Evolutionary conservation across 1,284 basidiomycete species (phyloP).

Genomic region (Moniliophthora roreri): DNA sequence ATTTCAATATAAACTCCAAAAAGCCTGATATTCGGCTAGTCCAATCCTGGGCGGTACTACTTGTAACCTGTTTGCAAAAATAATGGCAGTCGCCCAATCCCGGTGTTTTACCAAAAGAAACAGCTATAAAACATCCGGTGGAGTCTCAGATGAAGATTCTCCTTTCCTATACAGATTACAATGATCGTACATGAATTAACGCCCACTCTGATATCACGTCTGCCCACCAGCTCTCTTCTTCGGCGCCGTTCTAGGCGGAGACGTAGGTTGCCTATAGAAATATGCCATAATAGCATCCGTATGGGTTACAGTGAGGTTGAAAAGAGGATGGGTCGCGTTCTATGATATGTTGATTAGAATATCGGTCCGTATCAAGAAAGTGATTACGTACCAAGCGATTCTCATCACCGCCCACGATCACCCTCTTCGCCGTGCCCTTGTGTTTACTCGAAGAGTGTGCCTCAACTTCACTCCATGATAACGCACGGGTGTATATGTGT

Average conservation of each 20-base stretch:
- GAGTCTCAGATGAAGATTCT: too few relatives aligned
- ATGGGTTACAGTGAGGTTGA: constrained; percentile 80
- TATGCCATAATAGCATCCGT: constrained; percentile 70
- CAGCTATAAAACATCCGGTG: too few relatives aligned
- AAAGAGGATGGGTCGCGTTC: constrained; percentile 90
- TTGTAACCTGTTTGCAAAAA: too few relatives aligned
- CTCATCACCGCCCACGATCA: constrained; percentile 60
- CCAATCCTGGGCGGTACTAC: too few relatives aligned
- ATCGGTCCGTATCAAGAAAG: neutral
- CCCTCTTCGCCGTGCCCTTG: constrained; percentile 26
- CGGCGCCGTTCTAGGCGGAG: constrained; percentile 28
- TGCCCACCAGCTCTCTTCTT: neutral
- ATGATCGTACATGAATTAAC: too few relatives aligned
- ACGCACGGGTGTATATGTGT: constrained; percentile 54
- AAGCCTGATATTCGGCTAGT: too few relatives aligned
- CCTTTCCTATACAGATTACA: too few relatives aligned
- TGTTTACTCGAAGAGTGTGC: constrained; percentile 39
- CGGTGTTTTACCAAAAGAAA: too few relatives aligned
- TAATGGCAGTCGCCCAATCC: too few relatives aligned
- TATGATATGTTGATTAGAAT: constrained; percentile 27
- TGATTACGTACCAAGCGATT: constrained; percentile 68
- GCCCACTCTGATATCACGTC: too few relatives aligned
- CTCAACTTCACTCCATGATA: constrained; percentile 71
- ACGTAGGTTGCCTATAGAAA: constrained; percentile 66
- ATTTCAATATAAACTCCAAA: too few relatives aligned